A percentile compares a stretch with the other conserved stretches of the same genome.
Conservation (phyloP, 129 eudicot genomes). For the Flaveria sonorensis region DNA sequence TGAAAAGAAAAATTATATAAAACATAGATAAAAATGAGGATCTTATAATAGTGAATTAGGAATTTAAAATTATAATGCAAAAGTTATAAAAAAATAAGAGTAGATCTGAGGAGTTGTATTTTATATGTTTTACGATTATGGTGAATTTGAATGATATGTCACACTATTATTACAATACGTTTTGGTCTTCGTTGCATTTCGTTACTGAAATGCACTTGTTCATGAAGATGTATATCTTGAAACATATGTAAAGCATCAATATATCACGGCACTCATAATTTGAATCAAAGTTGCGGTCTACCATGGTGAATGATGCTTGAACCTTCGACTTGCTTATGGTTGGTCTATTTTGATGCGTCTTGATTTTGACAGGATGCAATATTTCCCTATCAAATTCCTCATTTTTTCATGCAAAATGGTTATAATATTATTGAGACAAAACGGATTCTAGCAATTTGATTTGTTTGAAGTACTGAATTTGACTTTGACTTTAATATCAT, state of each 20-base stretch:
- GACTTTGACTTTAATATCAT: conserved; percentile 8
- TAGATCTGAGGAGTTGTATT: no score
- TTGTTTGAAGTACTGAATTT: background rate
- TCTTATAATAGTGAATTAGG: no score
- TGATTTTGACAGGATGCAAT: background rate
- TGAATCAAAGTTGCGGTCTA: no score
- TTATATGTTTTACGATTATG: no score
- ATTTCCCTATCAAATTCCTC: background rate
- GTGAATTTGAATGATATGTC: no score
- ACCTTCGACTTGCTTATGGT: background rate
- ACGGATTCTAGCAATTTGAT: conserved; percentile 26
- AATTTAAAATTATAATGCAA: no score
- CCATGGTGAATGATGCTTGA: background rate
- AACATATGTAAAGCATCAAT: background rate
- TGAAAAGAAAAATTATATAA: no score
- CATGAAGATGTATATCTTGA: background rate
- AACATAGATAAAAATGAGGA: no score
- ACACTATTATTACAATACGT: no score
- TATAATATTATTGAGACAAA: background rate
- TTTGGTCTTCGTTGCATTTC: no score
- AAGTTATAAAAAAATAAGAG: no score
- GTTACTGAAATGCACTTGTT: background rate
- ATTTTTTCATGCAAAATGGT: background rate
- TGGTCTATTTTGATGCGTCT: background rate
- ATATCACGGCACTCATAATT: no score